Evolutionary conservation across 1,139 yeast species (phyloP).

Genomic region (Eremothecium coryli): DNA sequence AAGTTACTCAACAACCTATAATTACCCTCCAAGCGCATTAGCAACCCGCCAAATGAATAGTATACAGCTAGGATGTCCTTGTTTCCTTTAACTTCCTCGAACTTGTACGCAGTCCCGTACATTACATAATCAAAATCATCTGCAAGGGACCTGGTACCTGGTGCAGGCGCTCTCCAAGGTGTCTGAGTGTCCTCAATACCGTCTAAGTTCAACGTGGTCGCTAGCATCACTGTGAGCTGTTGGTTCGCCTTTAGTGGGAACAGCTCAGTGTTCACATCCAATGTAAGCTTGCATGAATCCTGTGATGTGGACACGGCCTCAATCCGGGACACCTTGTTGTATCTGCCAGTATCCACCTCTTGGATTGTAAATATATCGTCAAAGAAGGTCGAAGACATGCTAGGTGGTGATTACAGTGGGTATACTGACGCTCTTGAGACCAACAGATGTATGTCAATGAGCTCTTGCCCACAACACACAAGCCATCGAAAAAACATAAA

Average conservation of each 20-base stretch:
- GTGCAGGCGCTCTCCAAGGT: slow-evolving; percentile 88
- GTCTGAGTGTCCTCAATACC: slow-evolving; percentile 40
- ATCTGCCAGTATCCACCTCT: slow-evolving; percentile 79
- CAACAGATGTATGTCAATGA: no score
- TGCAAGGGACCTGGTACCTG: slow-evolving; percentile 76
- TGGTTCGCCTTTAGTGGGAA: slow-evolving; percentile 77
- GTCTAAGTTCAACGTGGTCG: slow-evolving; percentile 57
- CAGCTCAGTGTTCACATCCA: slow-evolving; percentile 87
- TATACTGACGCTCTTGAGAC: no score
- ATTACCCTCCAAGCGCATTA: slow-evolving; percentile 91
- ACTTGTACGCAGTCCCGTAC: slow-evolving; percentile 97
- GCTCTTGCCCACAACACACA: no score
- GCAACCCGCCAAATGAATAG: slow-evolving; percentile 90
- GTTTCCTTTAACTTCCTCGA: slow-evolving; percentile 69
- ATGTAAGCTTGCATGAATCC: slow-evolving; percentile 71
- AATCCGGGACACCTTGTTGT: slow-evolving; percentile 85
- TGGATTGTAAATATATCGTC: slow-evolving; percentile 89
- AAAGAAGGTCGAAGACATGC: slow-evolving; percentile 75
- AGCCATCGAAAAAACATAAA: no score
- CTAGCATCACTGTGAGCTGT: slow-evolving; percentile 79
- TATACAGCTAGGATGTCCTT: slow-evolving; percentile 69
- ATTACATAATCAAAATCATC: slow-evolving; percentile 97
- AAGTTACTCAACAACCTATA: slow-evolving; percentile 80
- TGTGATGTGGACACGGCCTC: slow-evolving; percentile 83
- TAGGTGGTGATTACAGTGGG: slow-evolving; percentile 1